Evolutionary conservation across 202 grass and related monocot species (phyloP), one percentile per base, ranked within the genome.

Genomic region (Eragrostis tef): DNA sequence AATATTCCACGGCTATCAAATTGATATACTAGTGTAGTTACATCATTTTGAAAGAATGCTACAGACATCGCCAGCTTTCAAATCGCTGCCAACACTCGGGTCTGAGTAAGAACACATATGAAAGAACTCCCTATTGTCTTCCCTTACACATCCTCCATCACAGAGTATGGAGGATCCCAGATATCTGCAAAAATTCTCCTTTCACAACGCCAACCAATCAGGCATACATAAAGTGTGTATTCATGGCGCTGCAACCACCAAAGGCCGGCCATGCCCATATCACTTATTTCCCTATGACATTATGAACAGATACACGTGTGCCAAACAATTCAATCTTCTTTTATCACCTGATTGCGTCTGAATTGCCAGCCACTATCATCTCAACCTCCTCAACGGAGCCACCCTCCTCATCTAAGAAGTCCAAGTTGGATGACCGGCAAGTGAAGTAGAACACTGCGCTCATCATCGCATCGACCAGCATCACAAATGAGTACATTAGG

Each of bases 401-500:
- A 22, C 14, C 74, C 51, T 81, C 81, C 52, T 75, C 88, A 2
- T 75, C 79, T 50, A 84, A 74, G 34, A 89, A 26, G 61, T 91
- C 87, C 53, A 91, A 71, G 63, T 76, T 88, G 2, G 64, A 90
- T 45, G 92, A 98, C 31, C 90, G 79, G 75, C 95, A 98, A 70
- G 90, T 98, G 87, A 98, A 98, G 86, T 98, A 98, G 86, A 98
- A 95, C 67, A 95, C 95, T 0, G 77, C 59, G 9, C 73, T 98
- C 95, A 94, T 98, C 95, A 98, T 98, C 1, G 86, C 93, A 79
- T 98, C 92, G 2, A 98, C 26, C 29, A 98, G 68, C 89, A 93
- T 77, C 59, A 95, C 95, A 44, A 95, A 93, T 1, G 95, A 88
- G 74, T 98, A 94, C 92, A 98, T 94, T 58, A 98, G 81, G 39